Percentiles rank a stretch among this genome's conserved stretches.
These are phyloP conservation scores for Crithidia brevicula DNA, from an alignment of 208 protist genomes.

Conservation along the genomic window DNA sequence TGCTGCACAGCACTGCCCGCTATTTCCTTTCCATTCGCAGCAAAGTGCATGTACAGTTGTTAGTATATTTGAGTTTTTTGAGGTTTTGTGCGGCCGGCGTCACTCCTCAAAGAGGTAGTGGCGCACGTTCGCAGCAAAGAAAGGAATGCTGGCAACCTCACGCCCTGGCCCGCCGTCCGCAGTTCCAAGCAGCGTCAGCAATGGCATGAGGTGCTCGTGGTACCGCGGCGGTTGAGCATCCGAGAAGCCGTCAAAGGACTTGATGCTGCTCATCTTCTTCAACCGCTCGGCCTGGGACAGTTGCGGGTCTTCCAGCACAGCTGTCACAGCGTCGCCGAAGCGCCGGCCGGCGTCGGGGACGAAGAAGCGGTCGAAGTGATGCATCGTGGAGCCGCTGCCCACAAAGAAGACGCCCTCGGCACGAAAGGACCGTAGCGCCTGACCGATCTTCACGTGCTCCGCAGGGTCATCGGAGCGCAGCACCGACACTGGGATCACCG, in stretches of 20 bases:
- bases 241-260: conserved; percentile 55
- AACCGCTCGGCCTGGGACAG: conserved; percentile 39
- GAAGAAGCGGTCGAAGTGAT: conserved; percentile 72
- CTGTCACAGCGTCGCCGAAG: conserved; percentile 68
- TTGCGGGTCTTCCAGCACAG: conserved; percentile 26
- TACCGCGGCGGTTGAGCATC: conserved; percentile 56
- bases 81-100: no score
- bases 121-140: conserved; percentile 43
- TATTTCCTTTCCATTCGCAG: no score
- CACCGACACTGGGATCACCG: conserved; percentile 86
- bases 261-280: conserved; percentile 37
- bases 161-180: conserved; percentile 35
- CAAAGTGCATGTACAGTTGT: no score
- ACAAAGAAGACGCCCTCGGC: conserved; percentile 84
- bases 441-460: conserved; percentile 78
- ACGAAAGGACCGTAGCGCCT: conserved; percentile 63
- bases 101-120: conserved; percentile 52
- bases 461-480: conserved; percentile 48
- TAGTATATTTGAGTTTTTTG: no score
- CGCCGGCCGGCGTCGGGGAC: conserved; percentile 30
- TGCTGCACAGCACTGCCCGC: neutral
- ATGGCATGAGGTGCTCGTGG: conserved; percentile 86
- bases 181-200: conserved; percentile 72
- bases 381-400: conserved; percentile 77
- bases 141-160: conserved; percentile 47